A percentile compares a stretch with the other conserved stretches of the same genome.
These are phyloP conservation scores for Paragyromitra xinjiangensis DNA, from an alignment of 495 filamentous ascomycete species.

Conservation along the genomic window DNA sequence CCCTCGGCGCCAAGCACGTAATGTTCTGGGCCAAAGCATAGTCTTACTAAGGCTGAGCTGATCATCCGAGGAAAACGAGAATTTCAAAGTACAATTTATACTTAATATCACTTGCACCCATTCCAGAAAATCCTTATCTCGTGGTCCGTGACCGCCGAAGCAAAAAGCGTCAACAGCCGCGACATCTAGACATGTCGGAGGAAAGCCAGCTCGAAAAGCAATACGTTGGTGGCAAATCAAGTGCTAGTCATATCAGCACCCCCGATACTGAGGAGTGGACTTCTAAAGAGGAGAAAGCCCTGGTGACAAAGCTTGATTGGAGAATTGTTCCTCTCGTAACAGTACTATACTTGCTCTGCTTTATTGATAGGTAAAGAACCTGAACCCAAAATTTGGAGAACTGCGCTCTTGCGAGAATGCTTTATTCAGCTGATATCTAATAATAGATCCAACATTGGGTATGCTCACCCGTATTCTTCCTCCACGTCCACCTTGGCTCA, in stretches of 20 bases:
- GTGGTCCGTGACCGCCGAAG: not conserved
- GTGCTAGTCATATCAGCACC: not conserved
- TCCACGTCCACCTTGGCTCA: not conserved
- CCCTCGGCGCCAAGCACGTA: not conserved
- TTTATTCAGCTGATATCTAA: not conserved
- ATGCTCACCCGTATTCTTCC: not conserved
- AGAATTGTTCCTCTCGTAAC: conserved; percentile 65
- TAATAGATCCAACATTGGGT: conserved; percentile 54
- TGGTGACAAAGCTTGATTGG: conserved; percentile 66
- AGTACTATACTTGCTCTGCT: conserved; percentile 67
- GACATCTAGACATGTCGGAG: conserved; percentile 6
- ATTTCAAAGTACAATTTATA: not conserved
- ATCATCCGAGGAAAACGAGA: not conserved
- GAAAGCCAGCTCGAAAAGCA: not conserved
- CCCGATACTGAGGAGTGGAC: conserved; percentile 59
- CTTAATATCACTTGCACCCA: conserved; percentile 6
- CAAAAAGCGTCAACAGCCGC: not conserved
- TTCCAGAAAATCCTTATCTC: not conserved
- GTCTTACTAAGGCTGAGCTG: conserved; percentile 26
- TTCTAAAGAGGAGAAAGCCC: conserved; percentile 62
- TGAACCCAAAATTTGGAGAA: not conserved
- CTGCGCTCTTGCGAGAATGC: not conserved
- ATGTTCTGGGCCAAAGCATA: not conserved
- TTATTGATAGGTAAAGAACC: conserved; percentile 64
- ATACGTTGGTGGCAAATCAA: not conserved